Base-by-base conservation (phyloP, 306 rosid species). In the Delonix regia region DNA sequence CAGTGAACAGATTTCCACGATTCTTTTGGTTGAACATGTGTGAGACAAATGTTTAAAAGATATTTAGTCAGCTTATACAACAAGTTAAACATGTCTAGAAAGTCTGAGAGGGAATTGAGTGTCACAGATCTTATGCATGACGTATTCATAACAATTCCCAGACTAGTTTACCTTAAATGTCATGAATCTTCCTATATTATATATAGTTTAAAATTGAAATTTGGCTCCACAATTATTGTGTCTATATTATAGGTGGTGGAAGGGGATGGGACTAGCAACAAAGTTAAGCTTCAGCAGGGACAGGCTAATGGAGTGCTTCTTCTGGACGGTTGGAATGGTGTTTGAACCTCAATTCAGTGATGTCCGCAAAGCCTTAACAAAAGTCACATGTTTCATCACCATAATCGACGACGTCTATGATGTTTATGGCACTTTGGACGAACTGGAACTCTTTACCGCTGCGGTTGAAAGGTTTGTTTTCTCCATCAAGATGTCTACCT, bases 381-480 rank as follows among this genome's bases (percentile, higher is more conserved):
- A 91, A 86, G 88, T 87, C 1, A 2, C 55, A 4, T 61, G 76
- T 4, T 52, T 89, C 0, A 78, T 89, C 10, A 81, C 88, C 3
- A 64, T 47, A 2, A 69, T 87, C 4, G 97, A 89, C 72, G 92
- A 91, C 61, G 78, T 89, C n/a, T 91, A 85, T 66, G 89, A 88
- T 73, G 85, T 86, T 7, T 85, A 84, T 60, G 97, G 86, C 21
- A 87, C 90, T 22, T 41, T 77, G 30, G 94, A 86, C 11, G 94
- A 87, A 41, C 78, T 87, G 10, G 65, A 83, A 24, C 81, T 81
- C 8, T 91, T 91, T 25, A 91, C 94, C 4, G 15, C 33, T 9
- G 83, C 78, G 0, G 87, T 89, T 1, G 89, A 87, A 75, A 89
- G 92, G 97, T 90, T 13, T 12, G 34, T 4, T 19, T 30, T 2